Base-by-base conservation (phyloP, 495 filamentous ascomycete genomes). In the Recurvomyces mirabilis region DNA sequence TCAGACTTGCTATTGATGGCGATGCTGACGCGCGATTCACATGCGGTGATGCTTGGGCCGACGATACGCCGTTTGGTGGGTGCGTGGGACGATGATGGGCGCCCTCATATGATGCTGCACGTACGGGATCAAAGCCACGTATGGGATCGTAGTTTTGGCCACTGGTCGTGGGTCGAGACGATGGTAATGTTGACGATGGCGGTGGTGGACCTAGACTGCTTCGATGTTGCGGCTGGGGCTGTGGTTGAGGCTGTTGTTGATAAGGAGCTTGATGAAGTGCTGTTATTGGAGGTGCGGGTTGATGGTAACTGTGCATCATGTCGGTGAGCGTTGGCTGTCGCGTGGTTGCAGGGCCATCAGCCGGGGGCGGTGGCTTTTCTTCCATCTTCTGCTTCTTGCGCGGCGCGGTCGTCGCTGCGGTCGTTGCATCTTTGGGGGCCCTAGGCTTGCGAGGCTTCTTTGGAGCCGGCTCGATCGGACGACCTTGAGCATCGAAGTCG, bases 131-230 rank as follows among this genome's bases (percentile, higher is more conserved):
- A 56, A 85, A 82, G 6, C 77, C 82, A 33, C 87, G 74, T 54
- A 94, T 81, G 1, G 87, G 87, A 62, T 94, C 87, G 56, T 86
- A 94, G 51, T 81, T 82, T 52, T 84, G 83, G 33, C 85, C 79
- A 54, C 81, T 85, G 0, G 80, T 70, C 3, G 71, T 64, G 19
- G 68, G 66, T 12, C 70, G 63, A 14, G 64, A 58, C 20, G 59
- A 63, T 18, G 66, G 61, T 5, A 60, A 63, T 39, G 41, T 50
- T 53, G 45, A 53, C 9, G 43, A 14, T n/a, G n/a, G n/a, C n/a
- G n/a, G n/a, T 2, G 50, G 26, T 14, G 17, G 30, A 28, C n/a
- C 11, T 23, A 42, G 11, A 28, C 29, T 47, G 22, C 48, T 48
- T 29, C 38, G 21, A 44, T 25, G 40, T 47, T 42, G 41, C 12